These are phyloP conservation scores for Magnaporthiopsis incrustans DNA, from an alignment of 2,329 filamentous ascomycete genomes.

Conservation along the genomic window DNA sequence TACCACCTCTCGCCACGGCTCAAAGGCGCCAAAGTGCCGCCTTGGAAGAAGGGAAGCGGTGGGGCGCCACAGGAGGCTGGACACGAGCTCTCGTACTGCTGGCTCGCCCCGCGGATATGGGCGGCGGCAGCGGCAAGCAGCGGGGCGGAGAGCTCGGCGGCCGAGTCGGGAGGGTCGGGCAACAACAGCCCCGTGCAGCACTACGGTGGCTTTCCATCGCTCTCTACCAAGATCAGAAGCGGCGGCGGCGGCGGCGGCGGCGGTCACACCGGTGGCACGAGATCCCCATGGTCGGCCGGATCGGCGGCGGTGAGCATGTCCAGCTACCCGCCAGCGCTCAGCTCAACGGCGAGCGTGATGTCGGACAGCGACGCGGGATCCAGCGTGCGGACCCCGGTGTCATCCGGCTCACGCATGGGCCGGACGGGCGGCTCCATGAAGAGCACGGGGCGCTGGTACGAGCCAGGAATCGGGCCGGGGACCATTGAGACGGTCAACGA, in stretches of 20 bases:
- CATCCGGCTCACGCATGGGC: conserved; percentile 10
- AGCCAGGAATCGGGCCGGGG: neutral
- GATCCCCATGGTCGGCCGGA: conserved; percentile 18
- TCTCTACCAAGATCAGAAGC: conserved; percentile 14
- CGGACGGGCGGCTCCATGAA: conserved; percentile 1
- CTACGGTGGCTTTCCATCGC: conserved; percentile 19
- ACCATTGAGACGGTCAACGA: conserved; percentile 19
- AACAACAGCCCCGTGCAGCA: conserved; percentile 16
- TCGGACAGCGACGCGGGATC: conserved; percentile 22
- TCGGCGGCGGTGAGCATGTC: conserved; percentile 15
- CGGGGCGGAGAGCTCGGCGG: conserved; percentile 17
- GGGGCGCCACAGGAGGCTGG: conserved; percentile 25
- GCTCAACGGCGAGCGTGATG: conserved; percentile 20
- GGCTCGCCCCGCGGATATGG: conserved; percentile 36
- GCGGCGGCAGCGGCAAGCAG: conserved; percentile 14
- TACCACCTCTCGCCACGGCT: conserved; percentile 51
- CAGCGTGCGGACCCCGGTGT: conserved; percentile 18
- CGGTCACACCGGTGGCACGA: conserved; percentile 11
- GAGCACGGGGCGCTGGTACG: neutral
- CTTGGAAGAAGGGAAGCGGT: conserved; percentile 37
- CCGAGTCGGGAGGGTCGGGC: conserved; percentile 15
- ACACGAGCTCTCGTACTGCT: conserved; percentile 47
- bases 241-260: conserved; percentile 13
- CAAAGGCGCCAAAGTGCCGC: conserved; percentile 41
- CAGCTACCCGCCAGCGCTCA: conserved; percentile 16